These are phyloP conservation scores for Phytopythium mirpurense DNA, from an alignment of 352 stramenopile genomes.

Conservation along the genomic window DNA sequence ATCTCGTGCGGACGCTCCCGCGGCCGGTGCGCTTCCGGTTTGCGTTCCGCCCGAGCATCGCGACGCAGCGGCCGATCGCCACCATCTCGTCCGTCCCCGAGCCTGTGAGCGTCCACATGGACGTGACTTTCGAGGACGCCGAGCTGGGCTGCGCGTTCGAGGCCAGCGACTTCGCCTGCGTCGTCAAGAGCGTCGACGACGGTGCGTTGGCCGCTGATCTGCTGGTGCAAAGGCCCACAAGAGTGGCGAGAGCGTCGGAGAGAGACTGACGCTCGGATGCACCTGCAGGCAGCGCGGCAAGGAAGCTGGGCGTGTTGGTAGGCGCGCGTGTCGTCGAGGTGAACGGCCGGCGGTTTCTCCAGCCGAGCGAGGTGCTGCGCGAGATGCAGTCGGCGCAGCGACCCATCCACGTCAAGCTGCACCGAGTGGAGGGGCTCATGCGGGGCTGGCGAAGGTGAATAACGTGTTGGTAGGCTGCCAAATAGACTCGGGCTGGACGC, in stretches of 20 bases:
- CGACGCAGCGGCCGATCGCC: slow-evolving; percentile 13
- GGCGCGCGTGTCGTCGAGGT: slow-evolving; percentile 61
- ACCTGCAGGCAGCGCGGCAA: slow-evolving; percentile 37
- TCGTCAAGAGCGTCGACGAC: slow-evolving; percentile 55
- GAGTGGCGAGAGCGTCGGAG: too few relatives aligned
- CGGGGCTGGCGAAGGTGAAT: slow-evolving; percentile 38
- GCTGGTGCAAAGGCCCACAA: not conserved
- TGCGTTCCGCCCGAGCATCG: slow-evolving; percentile 36
- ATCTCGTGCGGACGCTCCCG: slow-evolving; percentile 37
- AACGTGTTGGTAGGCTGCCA: not conserved
- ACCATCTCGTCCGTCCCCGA: slow-evolving; percentile 59
- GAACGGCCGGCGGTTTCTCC: slow-evolving; percentile 48
- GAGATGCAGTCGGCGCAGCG: slow-evolving; percentile 47
- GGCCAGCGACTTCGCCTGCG: slow-evolving; percentile 41
- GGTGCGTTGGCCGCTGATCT: slow-evolving; percentile 11
- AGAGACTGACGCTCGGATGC: not conserved
- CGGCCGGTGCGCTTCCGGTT: slow-evolving; percentile 69
- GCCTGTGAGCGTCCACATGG: slow-evolving; percentile 46
- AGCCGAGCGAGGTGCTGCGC: slow-evolving; percentile 40
- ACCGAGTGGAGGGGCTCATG: slow-evolving; percentile 78
- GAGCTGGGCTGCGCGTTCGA: slow-evolving; percentile 60
- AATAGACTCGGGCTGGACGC: not conserved
- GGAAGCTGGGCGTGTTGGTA: slow-evolving; percentile 53
- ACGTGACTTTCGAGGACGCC: slow-evolving; percentile 48
- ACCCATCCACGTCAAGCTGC: slow-evolving; percentile 59